A percentile compares a stretch with the other conserved stretches of the same genome.
Evolutionary conservation across 495 filamentous ascomycete species (phyloP).

Genomic region (Aspergillus nidulans): DNA sequence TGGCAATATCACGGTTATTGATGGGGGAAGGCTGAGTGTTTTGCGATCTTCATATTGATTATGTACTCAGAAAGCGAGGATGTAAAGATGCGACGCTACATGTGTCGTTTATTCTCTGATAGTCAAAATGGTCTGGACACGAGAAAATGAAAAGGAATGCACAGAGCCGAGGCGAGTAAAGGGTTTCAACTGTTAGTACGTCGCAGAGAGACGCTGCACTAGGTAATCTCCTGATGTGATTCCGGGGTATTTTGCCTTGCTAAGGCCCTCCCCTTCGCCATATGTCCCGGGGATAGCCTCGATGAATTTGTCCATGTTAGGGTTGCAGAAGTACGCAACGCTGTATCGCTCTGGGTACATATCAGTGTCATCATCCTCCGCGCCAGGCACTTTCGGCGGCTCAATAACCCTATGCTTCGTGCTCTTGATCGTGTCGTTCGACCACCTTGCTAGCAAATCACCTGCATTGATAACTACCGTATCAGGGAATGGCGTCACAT

Average conservation of each 20-base stretch:
- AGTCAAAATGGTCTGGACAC: background rate
- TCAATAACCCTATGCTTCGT: slow-evolving; percentile 89
- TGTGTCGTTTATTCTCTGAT: background rate
- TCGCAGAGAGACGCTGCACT: slow-evolving; percentile 70
- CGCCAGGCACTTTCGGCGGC: slow-evolving; percentile 48
- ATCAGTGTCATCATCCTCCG: slow-evolving; percentile 21
- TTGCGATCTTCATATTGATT: slow-evolving; percentile 43
- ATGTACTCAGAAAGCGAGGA: background rate
- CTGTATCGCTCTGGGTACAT: slow-evolving; percentile 45
- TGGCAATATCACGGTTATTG: slow-evolving; percentile 51
- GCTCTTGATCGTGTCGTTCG: slow-evolving; percentile 82
- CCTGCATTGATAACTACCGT: slow-evolving; percentile 91
- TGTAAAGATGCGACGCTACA: background rate
- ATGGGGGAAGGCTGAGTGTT: slow-evolving; percentile 53
- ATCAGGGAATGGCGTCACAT: slow-evolving; percentile 75
- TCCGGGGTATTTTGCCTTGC: slow-evolving; percentile 64
- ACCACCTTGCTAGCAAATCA: slow-evolving; percentile 84
- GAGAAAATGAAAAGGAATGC: background rate
- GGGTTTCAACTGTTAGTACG: slow-evolving; percentile 27
- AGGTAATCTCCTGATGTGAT: slow-evolving; percentile 82
- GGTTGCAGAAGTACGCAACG: slow-evolving; percentile 85
- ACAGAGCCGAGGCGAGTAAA: background rate
- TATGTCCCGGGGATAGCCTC: slow-evolving; percentile 87
- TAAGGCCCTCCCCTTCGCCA: slow-evolving; percentile 52
- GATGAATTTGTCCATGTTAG: slow-evolving; percentile 72